Percentiles rank a stretch among this genome's conserved stretches.
These are phyloP conservation scores for Dactylellina leptospora DNA, from an alignment of 2,329 filamentous ascomycete genomes.

Conservation along the genomic window DNA sequence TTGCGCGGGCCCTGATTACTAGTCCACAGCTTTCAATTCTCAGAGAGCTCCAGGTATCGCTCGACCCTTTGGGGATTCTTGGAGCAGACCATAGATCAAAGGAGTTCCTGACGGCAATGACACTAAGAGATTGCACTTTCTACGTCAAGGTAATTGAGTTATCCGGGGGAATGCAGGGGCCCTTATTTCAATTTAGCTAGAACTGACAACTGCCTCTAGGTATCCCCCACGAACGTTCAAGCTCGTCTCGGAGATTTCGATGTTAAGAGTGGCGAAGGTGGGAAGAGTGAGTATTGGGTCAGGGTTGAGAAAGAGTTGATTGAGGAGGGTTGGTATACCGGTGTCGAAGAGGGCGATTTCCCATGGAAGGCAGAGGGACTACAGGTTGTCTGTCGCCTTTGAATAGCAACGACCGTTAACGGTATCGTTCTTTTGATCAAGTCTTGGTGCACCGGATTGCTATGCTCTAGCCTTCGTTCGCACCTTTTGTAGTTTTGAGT, in stretches of 20 bases:
- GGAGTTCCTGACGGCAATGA: constrained; percentile 76
- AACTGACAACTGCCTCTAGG: constrained; percentile 53
- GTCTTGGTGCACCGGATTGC: no score
- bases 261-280: constrained; percentile 72
- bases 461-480: no score
- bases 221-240: constrained; percentile 60
- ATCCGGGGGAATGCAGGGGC: constrained; percentile 9
- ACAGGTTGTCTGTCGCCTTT: constrained; percentile 34
- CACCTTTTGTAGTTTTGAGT: no score
- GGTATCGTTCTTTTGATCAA: no score
- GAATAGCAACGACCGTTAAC: no score
- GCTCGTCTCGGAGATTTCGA: constrained; percentile 79
- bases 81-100: constrained; percentile 60
- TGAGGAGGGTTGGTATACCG: constrained; percentile 73
- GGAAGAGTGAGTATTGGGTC: constrained; percentile 76
- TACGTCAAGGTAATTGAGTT: constrained; percentile 68
- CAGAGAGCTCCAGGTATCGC: constrained; percentile 57
- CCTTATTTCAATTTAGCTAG: background rate
- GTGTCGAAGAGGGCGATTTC: constrained; percentile 58
- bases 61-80: constrained; percentile 57
- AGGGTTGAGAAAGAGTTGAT: constrained; percentile 71
- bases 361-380: constrained; percentile 44
- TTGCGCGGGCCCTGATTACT: constrained; percentile 55
- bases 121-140: constrained; percentile 80
- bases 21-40: constrained; percentile 57